These are phyloP conservation scores for Daldinia grandis DNA, from an alignment of 495 filamentous ascomycete species.

Conservation along the genomic window DNA sequence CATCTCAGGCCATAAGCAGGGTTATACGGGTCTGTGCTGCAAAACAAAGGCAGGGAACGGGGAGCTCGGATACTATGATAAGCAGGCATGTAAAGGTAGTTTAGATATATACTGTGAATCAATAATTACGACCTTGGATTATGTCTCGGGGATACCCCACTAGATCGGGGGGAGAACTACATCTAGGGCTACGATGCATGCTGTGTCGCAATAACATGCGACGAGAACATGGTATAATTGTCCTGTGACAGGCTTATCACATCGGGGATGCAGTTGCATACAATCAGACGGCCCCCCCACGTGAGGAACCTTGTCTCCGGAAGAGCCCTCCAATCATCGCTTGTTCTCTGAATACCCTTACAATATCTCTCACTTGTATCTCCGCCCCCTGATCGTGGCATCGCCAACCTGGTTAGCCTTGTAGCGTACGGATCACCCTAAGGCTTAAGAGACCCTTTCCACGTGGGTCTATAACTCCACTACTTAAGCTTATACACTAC, in stretches of 20 bases:
- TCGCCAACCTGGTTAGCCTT: background rate
- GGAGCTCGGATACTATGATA: background rate
- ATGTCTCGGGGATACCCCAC: background rate
- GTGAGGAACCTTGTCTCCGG: background rate
- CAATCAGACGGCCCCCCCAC: background rate
- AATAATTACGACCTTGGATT: background rate
- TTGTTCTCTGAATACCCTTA: background rate
- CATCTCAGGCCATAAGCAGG: background rate
- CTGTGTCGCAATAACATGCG: background rate
- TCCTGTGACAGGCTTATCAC: background rate
- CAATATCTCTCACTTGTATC: background rate
- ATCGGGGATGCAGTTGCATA: background rate
- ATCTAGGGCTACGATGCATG: conserved; percentile 1
- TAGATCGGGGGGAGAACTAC: conserved; percentile 1
- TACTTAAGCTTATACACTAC: conserved; percentile 1
- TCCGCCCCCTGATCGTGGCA: background rate
- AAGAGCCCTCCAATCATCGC: background rate
- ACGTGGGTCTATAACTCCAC: conserved; percentile 1
- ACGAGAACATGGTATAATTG: background rate
- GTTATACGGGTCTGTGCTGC: background rate
- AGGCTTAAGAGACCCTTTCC: background rate
- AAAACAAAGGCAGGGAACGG: background rate
- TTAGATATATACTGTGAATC: background rate
- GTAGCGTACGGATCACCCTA: background rate
- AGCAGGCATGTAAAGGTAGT: background rate